Base-by-base conservation (phyloP, 2,329 filamentous ascomycete genomes). In the Diaporthe aspalathi region DNA sequence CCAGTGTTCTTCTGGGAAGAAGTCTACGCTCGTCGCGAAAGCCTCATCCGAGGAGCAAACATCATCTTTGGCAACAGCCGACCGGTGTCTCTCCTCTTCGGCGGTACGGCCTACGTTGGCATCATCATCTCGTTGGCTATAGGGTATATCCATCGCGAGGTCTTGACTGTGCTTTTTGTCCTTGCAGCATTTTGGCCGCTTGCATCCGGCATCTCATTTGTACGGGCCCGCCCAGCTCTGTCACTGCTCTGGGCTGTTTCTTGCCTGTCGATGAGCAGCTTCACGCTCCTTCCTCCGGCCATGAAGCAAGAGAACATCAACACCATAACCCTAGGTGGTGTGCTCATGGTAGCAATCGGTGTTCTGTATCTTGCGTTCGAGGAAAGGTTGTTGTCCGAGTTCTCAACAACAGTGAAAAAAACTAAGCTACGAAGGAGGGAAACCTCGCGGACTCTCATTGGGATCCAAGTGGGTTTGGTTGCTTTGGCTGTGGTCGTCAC, bases 1-100 rank as follows among this genome's bases (percentile, higher is more conserved):
- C 96, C 96, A 0, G 91, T 97, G 2, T 88, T 94, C 70, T 98
- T 99, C 83, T 99, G 96, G 96, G 95, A 98, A 81, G 95, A 98
- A 78, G 93, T 98, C 0, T 95, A 92, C 80, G 93, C 93, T 3
- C 90, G 93, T 35, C 88, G 94, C 70, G 85, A 87, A 56, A 93
- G 93, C 52, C 81, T 98, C 16, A 77, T 83, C 7, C 87, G 90
- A 73, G 95, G 94, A 3, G 86, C 88, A 66, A 87, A 86, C 74
- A 86, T 89, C 63, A 83, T 98, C 11, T 91, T 97, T 74, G 87
- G 89, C 0, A 88, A 95, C 75, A 87, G 88, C 35, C 66, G 65
- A 20, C 65, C 69, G 17, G 14, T 69, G 5, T 69, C 72, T 17
- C 85, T 97, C 50, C 76, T 86, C 0, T 74, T 96, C 16, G 92